Percentiles rank a stretch among this genome's conserved stretches.
Evolutionary conservation across 306 rosid species (phyloP).

Genomic region (Dalbergia cochinchinensis): DNA sequence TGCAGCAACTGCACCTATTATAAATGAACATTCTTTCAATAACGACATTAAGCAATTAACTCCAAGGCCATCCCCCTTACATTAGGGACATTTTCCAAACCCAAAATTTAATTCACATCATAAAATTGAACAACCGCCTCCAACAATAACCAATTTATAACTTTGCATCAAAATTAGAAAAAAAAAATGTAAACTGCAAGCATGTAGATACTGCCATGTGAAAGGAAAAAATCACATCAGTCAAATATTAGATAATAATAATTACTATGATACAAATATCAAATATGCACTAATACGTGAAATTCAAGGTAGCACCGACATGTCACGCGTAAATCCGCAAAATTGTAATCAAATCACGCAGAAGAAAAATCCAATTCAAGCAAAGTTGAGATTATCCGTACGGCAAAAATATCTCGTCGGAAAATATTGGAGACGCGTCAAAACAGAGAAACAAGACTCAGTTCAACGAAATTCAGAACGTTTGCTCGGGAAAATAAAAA

Average conservation of each 20-base stretch:
- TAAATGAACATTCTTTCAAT: conserved; percentile 3
- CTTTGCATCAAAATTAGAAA: not conserved
- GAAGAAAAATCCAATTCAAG: conserved; percentile 3
- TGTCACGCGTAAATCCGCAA: not conserved
- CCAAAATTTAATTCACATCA: not conserved
- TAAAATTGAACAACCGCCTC: conserved; percentile 8
- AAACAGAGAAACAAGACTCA: not conserved
- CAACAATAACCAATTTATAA: conserved; percentile 2
- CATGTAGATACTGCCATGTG: not conserved
- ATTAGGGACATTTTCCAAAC: conserved; percentile 21
- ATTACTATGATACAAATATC: not conserved
- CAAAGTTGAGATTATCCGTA: conserved; percentile 5
- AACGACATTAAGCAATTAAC: conserved; percentile 1
- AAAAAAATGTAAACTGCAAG: not conserved
- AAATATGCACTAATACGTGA: conserved; percentile 1
- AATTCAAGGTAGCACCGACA: conserved; percentile 18
- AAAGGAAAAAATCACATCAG: conserved; percentile 1
- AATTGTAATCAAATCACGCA: not conserved
- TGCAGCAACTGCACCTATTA: conserved; percentile 22
- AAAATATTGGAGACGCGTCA: not conserved
- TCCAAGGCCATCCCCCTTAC: not conserved
- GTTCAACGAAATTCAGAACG: not conserved
- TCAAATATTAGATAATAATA: not conserved
- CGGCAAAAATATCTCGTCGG: not conserved
- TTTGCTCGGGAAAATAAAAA: not conserved